Evolutionary conservation across 495 filamentous ascomycete species (phyloP).

Genomic region (Xylaria sp.): DNA sequence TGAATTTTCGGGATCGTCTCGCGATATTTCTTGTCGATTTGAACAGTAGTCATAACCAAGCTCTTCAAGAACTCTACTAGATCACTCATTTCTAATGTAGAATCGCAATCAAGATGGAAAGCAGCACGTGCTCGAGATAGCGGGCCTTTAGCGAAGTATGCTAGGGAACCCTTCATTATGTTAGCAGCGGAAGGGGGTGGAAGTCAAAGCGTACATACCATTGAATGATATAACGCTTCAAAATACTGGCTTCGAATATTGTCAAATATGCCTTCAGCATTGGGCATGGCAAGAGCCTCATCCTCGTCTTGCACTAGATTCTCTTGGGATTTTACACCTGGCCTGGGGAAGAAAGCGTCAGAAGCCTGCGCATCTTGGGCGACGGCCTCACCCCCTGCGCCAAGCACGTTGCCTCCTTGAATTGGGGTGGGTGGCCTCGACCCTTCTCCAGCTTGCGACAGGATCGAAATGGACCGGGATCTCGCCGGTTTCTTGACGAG

Average conservation of each 20-base stretch:
- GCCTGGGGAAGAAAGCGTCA: neutral
- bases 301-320: constrained; percentile 15
- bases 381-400: constrained; percentile 20
- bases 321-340: neutral
- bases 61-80: constrained; percentile 73
- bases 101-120: constrained; percentile 67
- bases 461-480: constrained; percentile 37
- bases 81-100: constrained; percentile 61
- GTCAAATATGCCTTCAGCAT: constrained; percentile 68
- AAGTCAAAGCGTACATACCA: constrained; percentile 61
- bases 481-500: constrained; percentile 48
- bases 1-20: constrained; percentile 75
- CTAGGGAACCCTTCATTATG: constrained; percentile 75
- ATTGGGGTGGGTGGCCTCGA: constrained; percentile 22
- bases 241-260: constrained; percentile 79
- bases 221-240: constrained; percentile 89
- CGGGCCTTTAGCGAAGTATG: constrained; percentile 97
- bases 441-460: constrained; percentile 33
- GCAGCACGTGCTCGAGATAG: constrained; percentile 83
- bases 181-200: constrained; percentile 31
- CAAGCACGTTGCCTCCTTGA: constrained; percentile 10
- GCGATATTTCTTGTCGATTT: constrained; percentile 88
- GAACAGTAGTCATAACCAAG: constrained; percentile 71
- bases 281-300: constrained; percentile 46
- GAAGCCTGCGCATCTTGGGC: constrained; percentile 18